These are phyloP conservation scores for Chytriomyces sp. DNA, from an alignment of 192 early-diverging fungal species.

Conservation along the genomic window DNA sequence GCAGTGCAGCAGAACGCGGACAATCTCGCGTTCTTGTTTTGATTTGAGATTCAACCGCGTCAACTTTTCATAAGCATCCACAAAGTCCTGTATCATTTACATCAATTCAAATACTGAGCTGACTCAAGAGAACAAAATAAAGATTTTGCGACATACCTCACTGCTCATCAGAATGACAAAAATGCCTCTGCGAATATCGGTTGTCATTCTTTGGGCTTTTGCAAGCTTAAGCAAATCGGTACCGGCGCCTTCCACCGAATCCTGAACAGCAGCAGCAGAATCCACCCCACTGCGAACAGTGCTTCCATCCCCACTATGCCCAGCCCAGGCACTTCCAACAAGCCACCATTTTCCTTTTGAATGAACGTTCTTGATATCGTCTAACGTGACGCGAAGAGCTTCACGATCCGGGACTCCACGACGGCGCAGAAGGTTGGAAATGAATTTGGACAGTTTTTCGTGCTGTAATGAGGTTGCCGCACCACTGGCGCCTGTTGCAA, in stretches of 20 bases:
- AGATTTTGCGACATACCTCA: conserved; percentile 61
- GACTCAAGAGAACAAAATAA: background rate
- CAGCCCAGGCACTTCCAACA: conserved; percentile 92
- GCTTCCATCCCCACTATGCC: conserved; percentile 61
- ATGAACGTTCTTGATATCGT: conserved; percentile 81
- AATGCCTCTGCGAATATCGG: conserved; percentile 88
- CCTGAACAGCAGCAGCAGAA: background rate
- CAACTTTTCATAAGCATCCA: conserved; percentile 89
- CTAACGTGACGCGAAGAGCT: conserved; percentile 75
- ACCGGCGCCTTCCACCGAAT: background rate
- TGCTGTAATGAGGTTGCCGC: conserved; percentile 32
- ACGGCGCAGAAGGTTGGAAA: conserved; percentile 21
- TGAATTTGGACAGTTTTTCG: conserved; percentile 57
- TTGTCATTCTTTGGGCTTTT: conserved; percentile 92
- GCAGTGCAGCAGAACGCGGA: conserved; percentile 90
- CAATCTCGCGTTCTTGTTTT: conserved; percentile 94
- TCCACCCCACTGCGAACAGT: conserved; percentile 10
- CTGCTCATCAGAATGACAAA: conserved; percentile 91
- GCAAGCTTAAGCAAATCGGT: conserved; percentile 77
- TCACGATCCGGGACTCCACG: conserved; percentile 27
- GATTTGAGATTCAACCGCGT: conserved; percentile 82
- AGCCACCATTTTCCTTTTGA: conserved; percentile 99
- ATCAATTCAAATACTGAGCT: background rate
- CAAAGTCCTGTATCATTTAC: conserved; percentile 71
- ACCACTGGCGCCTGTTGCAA: conserved; percentile 22